Conservation (phyloP, 2,329 filamentous ascomycete species). For the Cercospora nicotianae region DNA sequence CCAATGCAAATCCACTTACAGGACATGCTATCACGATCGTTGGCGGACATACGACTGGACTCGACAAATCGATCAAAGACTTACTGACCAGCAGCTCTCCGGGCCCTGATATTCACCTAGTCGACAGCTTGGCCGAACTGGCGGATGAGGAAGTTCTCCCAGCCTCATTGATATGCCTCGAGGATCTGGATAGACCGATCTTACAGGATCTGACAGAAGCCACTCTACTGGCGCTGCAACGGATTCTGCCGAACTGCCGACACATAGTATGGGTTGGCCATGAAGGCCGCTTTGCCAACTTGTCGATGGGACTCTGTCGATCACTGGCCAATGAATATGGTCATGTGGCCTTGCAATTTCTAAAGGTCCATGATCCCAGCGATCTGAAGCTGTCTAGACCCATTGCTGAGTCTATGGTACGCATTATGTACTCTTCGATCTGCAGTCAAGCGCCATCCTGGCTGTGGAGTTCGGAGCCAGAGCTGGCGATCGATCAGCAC, state of each 20-base stretch:
- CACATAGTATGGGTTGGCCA: constrained; percentile 10
- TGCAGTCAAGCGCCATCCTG: constrained; percentile 6
- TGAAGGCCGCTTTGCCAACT: constrained; percentile 7
- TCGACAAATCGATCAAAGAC: constrained; percentile 4
- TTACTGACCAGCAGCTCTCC: constrained; percentile 8
- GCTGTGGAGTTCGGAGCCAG: constrained; percentile 8
- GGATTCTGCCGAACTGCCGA: constrained; percentile 9
- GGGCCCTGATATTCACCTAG: neutral
- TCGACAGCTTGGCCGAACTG: constrained; percentile 9
- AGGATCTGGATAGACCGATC: constrained; percentile 9
- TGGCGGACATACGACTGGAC: constrained; percentile 4
- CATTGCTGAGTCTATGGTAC: constrained; percentile 9
- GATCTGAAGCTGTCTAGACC: constrained; percentile 2
- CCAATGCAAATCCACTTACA: constrained; percentile 2
- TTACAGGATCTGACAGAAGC: constrained; percentile 6
- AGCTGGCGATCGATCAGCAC: neutral
- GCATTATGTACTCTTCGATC: constrained; percentile 1
- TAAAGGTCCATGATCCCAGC: constrained; percentile 1
- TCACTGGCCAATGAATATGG: constrained; percentile 12
- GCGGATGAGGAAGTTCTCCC: constrained; percentile 10
- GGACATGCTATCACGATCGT: constrained; percentile 11
- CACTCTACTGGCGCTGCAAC: constrained; percentile 3
- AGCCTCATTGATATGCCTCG: constrained; percentile 9
- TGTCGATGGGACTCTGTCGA: constrained; percentile 8
- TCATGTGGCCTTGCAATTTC: constrained; percentile 9